These are phyloP conservation scores for Botrytis porri DNA, from an alignment of 2,329 filamentous ascomycete species.

Conservation along the genomic window DNA sequence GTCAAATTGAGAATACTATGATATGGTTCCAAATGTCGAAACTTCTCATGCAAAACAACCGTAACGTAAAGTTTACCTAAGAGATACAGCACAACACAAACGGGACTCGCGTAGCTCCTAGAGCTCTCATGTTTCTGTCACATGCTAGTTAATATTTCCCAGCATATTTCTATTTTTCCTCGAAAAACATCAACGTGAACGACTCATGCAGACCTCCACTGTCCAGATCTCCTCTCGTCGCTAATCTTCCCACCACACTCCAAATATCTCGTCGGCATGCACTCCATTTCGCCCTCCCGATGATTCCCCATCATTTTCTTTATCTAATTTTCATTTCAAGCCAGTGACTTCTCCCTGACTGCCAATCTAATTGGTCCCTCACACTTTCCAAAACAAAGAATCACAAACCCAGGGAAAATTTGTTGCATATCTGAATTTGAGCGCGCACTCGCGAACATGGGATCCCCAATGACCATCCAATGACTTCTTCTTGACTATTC, in stretches of 20 bases:
- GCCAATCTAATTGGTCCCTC: neutral
- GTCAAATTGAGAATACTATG: neutral
- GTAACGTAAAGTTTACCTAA: neutral
- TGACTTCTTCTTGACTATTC: neutral
- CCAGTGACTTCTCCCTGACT: neutral
- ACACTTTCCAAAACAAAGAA: neutral
- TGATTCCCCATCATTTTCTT: neutral
- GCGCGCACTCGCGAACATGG: neutral
- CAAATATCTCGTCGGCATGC: neutral
- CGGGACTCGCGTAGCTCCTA: neutral
- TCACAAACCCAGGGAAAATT: neutral
- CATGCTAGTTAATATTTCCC: neutral
- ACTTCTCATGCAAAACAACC: neutral
- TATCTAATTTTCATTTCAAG: neutral
- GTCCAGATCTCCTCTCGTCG: neutral
- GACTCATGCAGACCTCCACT: neutral
- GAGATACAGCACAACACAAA: neutral
- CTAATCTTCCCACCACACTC: neutral
- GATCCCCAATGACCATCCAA: neutral
- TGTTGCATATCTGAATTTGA: slow-evolving; percentile 4
- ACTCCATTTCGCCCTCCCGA: neutral
- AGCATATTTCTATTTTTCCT: neutral
- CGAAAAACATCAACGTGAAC: neutral
- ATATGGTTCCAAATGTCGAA: neutral
- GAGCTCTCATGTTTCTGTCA: too few species aligned